Evolutionary conservation across 108 stramenopile species (phyloP).

Genomic region (Chaetoceros tenuissimus): DNA sequence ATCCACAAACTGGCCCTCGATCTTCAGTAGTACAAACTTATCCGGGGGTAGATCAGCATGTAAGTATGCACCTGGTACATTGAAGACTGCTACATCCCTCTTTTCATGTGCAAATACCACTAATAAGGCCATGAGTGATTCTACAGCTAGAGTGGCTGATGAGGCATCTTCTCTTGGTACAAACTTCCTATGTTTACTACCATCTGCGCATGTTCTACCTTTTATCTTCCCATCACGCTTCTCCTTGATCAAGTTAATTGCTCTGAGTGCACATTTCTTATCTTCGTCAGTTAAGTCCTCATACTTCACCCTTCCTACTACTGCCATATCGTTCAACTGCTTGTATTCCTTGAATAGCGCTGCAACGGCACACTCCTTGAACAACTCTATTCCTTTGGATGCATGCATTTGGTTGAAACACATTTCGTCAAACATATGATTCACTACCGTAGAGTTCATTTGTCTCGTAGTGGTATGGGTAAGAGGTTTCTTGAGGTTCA

Average conservation of each 20-base stretch:
- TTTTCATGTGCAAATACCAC: conserved; percentile 23
- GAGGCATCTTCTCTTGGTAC: conserved; percentile 17
- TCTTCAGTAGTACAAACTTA: conserved; percentile 14
- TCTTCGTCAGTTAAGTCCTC: background rate
- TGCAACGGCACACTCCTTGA: conserved; percentile 9
- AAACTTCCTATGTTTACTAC: conserved; percentile 20
- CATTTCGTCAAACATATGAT: no score
- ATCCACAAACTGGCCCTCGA: conserved; percentile 11
- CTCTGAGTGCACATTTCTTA: background rate
- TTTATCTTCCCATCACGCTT: conserved; percentile 15
- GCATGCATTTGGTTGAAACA: conserved; percentile 4
- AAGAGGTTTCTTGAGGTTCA: no score
- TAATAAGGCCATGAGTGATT: conserved; percentile 18
- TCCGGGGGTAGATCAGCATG: conserved; percentile 14
- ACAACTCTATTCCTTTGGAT: conserved; percentile 8
- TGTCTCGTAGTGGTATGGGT: no score
- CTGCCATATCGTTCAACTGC: no score
- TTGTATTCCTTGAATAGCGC: conserved; percentile 26
- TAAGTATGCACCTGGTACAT: conserved; percentile 28
- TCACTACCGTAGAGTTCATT: no score
- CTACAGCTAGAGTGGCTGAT: conserved; percentile 17
- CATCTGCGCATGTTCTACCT: conserved; percentile 12
- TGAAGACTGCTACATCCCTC: conserved; percentile 15
- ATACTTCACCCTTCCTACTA: conserved; percentile 11
- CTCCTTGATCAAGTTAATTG: conserved; percentile 2